Conservation (phyloP, 495 filamentous ascomycete species). For the Amorphotheca resinae region DNA sequence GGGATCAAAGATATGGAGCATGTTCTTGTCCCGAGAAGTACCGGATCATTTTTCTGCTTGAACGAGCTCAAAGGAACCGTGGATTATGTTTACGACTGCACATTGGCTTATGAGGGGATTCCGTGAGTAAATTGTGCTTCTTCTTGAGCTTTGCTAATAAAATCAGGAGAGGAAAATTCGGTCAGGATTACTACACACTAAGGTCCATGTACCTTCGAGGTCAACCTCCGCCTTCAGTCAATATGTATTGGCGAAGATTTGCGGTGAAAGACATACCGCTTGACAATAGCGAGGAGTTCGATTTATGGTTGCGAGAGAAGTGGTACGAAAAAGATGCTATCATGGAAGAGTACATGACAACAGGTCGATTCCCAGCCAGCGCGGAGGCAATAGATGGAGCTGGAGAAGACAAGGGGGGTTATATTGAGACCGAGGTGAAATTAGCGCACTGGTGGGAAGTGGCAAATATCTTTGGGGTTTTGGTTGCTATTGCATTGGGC, state of each 20-base stretch:
- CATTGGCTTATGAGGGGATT: slow-evolving; percentile 72
- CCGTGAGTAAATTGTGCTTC: slow-evolving; percentile 38
- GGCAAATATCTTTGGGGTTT: slow-evolving; percentile 41
- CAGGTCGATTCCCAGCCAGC: slow-evolving; percentile 56
- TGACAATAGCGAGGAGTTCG: slow-evolving; percentile 47
- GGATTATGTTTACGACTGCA: slow-evolving; percentile 77
- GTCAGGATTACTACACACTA: slow-evolving; percentile 65
- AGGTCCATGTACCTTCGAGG: slow-evolving; percentile 63
- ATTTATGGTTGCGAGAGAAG: slow-evolving; percentile 58
- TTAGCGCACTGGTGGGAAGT: slow-evolving; percentile 37
- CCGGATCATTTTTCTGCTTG: slow-evolving; percentile 63
- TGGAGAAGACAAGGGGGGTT: slow-evolving; percentile 15
- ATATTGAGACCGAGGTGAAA: slow-evolving; percentile 37
- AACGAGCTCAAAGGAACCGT: slow-evolving; percentile 57
- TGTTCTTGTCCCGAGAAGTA: slow-evolving; percentile 58
- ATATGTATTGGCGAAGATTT: slow-evolving; percentile 76
- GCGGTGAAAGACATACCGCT: slow-evolving; percentile 52
- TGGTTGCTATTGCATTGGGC: slow-evolving; percentile 24
- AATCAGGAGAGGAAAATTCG: slow-evolving; percentile 52
- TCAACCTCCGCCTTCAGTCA: slow-evolving; percentile 67
- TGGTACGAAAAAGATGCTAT: slow-evolving; percentile 75
- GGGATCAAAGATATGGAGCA: slow-evolving; percentile 56
- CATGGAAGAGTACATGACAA: slow-evolving; percentile 55
- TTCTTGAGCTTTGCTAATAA: slow-evolving; percentile 1
- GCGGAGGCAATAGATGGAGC: slow-evolving; percentile 18